phyloP scores from a whole-genome alignment of 108 stramenopile species.

The Poteriospumella lacustris region DNA sequence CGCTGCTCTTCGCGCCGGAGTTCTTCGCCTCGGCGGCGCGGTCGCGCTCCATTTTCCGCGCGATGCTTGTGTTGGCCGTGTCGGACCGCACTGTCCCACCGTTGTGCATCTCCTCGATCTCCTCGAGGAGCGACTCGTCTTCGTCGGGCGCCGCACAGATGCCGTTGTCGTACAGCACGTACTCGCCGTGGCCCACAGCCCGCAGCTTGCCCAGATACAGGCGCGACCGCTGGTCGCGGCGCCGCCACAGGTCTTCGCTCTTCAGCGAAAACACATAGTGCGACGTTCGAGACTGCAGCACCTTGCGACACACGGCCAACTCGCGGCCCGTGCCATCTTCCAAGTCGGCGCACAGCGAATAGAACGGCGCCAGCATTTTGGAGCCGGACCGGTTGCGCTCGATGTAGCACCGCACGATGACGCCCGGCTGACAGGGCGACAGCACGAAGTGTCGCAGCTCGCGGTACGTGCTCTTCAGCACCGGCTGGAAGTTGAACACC shows the following conservation, averaged over 20 bases:
- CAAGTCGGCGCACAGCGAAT: conserved; percentile 51
- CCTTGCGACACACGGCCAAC: conserved; percentile 45
- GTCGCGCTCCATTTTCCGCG: not conserved
- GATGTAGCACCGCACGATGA: conserved; percentile 49
- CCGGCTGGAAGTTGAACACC: conserved; percentile 8
- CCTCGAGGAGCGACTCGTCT: not conserved
- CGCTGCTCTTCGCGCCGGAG: not conserved
- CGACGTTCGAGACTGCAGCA: conserved; percentile 31
- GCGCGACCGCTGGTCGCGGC: conserved; percentile 43
- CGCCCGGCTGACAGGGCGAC: conserved; percentile 37
- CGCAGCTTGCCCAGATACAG: conserved; percentile 50
- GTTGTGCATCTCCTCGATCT: not conserved
- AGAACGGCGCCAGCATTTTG: conserved; percentile 47
- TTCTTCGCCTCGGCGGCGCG: not conserved
- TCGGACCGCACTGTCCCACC: not conserved
- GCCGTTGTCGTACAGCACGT: conserved; percentile 44
- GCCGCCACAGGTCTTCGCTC: conserved; percentile 42
- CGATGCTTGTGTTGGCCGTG: not conserved
- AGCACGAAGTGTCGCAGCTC: conserved; percentile 32
- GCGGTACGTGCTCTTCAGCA: not conserved
- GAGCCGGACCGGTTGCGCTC: conserved; percentile 41
- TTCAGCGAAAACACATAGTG: conserved; percentile 47
- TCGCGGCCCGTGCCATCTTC: conserved; percentile 58
- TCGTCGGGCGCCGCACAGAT: conserved; percentile 2
- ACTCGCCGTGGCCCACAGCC: conserved; percentile 39